Evolutionary conservation across 345 rosid genomes (phyloP).

Genomic region (Pelargonium nanum): DNA sequence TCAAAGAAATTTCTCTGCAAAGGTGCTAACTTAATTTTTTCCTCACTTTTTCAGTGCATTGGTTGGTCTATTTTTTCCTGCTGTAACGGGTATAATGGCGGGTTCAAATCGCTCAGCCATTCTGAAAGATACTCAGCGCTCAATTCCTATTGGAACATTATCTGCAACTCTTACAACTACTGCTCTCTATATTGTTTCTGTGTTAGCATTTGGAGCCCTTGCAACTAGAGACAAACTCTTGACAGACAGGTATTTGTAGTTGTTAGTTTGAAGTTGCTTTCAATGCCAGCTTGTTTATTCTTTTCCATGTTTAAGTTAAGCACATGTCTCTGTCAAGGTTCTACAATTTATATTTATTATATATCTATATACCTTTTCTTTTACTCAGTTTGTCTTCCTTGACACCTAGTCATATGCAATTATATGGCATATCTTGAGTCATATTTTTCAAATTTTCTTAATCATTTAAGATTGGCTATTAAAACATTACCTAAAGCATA

Average conservation of each 20-base stretch:
- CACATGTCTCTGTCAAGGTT: no score
- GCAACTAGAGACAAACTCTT: slow-evolving; percentile 79
- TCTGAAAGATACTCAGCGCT: slow-evolving; percentile 89
- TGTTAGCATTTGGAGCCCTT: slow-evolving; percentile 76
- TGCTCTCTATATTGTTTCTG: slow-evolving; percentile 63
- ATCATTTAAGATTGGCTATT: no score
- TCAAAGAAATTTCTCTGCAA: no score
- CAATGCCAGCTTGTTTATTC: neutral
- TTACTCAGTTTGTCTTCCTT: neutral
- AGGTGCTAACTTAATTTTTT: no score
- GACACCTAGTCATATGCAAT: no score
- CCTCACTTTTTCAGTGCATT: slow-evolving; percentile 42
- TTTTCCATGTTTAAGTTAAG: no score
- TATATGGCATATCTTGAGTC: no score
- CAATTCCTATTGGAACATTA: slow-evolving; percentile 91
- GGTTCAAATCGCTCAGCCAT: slow-evolving; percentile 97
- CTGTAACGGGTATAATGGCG: slow-evolving; percentile 99
- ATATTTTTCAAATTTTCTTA: no score
- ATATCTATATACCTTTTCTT: no score
- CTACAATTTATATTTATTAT: no score
- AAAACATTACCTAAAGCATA: no score
- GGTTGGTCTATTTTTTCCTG: slow-evolving; percentile 99
- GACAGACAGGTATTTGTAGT: slow-evolving; percentile 65
- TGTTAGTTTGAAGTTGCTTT: neutral
- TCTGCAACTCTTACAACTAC: slow-evolving; percentile 92